Base-by-base conservation (phyloP, 192 early-diverging fungal genomes). In the Geosiphon pyriformis region DNA sequence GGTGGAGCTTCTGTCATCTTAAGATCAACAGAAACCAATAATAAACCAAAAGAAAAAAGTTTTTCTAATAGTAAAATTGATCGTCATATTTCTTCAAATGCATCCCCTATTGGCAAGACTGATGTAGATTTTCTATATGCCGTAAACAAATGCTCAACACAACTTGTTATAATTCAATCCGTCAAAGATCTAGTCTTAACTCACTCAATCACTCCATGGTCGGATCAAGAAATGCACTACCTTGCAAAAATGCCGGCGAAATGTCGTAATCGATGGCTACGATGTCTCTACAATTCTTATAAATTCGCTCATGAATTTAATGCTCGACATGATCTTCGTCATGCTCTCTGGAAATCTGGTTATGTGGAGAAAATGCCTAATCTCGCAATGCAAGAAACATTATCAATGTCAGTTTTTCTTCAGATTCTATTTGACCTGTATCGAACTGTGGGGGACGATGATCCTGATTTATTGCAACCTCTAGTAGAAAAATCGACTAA, bases 341-440 rank as follows among this genome's bases (percentile, higher is more conserved):
- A 87, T 35, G 84, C 88, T 23, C 78, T 97, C 69, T 90, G 68
- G 76, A 89, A 80, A 74, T 84, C 74, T 32, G 91, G 94, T 7
- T 90, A 92, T 47, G 92, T 96, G 77, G 85, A 91, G 23, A 90
- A 94, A 59, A 76, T 95, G 79, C 95, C 95, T 30, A 94, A 94
- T 65, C 76, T 97, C 68, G 84, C 94, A 50, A 95, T 93, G 72
- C 94, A 95, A 71, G 95, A 97, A 79, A 94, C 92, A 4, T 72
- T 78, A 58, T 85, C 81, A 69, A 82, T 85, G 51, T 76, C 86
- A 68, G 79, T 89, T 65, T 74, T 84, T 69, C 78, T 80, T 42
- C 82, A 73, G 61, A 90, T 93, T 29, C 76, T 96, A 63, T 84
- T 88, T 70, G 89, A 89, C 63, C 67, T 80, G 23, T 82, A 82